phyloP scores from a whole-genome alignment of 495 filamentous ascomycete genomes.

The Penicillium waksmanii region DNA sequence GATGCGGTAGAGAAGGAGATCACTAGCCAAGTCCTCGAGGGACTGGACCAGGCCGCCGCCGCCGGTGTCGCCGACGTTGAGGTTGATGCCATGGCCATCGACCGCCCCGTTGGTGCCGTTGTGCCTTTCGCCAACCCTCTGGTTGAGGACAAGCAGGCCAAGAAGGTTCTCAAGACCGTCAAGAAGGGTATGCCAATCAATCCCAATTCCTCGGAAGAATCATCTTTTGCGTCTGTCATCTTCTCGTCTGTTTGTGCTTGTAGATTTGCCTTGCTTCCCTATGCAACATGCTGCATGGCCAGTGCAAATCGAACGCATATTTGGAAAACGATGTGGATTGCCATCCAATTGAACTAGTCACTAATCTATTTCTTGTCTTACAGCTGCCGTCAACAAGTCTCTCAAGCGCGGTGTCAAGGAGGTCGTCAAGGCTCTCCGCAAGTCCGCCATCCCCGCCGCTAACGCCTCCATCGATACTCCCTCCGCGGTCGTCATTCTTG shows the following conservation, averaged over 20 bases:
- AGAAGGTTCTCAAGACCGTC: constrained; percentile 91
- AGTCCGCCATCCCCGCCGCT: constrained; percentile 65
- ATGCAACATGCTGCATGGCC: background rate
- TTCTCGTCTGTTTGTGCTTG: constrained; percentile 1
- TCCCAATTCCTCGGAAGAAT: background rate
- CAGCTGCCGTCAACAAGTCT: constrained; percentile 88
- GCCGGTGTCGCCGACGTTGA: constrained; percentile 43
- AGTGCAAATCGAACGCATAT: background rate
- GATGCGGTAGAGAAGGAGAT: constrained; percentile 68
- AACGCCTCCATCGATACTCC: constrained; percentile 56
- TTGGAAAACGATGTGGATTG: background rate
- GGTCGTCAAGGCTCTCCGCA: constrained; percentile 94
- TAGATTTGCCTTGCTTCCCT: background rate
- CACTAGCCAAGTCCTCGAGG: constrained; percentile 54
- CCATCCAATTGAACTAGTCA: constrained; percentile 8
- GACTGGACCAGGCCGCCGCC: constrained; percentile 52
- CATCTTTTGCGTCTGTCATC: background rate
- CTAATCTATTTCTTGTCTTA: constrained; percentile 23
- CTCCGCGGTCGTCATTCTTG: constrained; percentile 82
- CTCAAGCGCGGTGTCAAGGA: constrained; percentile 98
- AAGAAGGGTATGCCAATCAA: constrained; percentile 74
- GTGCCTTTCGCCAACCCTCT: constrained; percentile 94
- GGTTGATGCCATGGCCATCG: constrained; percentile 54
- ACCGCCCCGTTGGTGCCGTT: constrained; percentile 67
- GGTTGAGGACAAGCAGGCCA: constrained; percentile 85